Base-by-base conservation (phyloP, 805 yeast genomes). In the Ogataea degrootiae region DNA sequence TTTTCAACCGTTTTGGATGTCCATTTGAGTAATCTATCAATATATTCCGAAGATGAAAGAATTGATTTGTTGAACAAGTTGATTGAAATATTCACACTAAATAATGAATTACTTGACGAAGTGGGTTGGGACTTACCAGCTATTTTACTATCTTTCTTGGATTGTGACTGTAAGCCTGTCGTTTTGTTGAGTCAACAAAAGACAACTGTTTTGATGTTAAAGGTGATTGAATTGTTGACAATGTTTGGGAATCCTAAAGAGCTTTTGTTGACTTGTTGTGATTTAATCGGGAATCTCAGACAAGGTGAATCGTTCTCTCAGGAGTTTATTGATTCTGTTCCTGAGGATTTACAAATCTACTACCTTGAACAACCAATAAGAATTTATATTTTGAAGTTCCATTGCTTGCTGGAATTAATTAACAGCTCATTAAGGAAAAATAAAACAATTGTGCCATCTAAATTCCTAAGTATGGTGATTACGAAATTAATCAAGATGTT, bases 51-150 rank as follows among this genome's bases (percentile, higher is more conserved):
- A 38, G 76, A 69, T 0, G 87, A 87, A 44, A 76, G 79, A 46
- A 70, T 67, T 2, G 46, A 54, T 43, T 60, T 87, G n/a, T 63
- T 89, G 41, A 65, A 60, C 0, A 66, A 69, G 3, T 53, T 90
- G 14, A 54, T 65, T 11, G 69, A 66, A 0, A 67, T 80, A 0
- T 63, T 88, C 33, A 57, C 59, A 11, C 65, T 60, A 0, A 63
- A 85, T 59, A 70, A 73, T 16, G 74, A 73, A 11, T 65, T 88
- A 31, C 70, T 82, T 0, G 72, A 75, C 39, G 85, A 83, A 54
- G 80, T 90, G 50, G 96, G 96, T 2, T 91, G 97, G 97, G 97
- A 91, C 63, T 61, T 91, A n/a, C 96, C 96, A 1, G 75, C 74
- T 33, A 66, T 87, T 43, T 54, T 91, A 6, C 58, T 88, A 40